Conservation (phyloP, 352 stramenopile species). For the Globisporangium spiculum region DNA sequence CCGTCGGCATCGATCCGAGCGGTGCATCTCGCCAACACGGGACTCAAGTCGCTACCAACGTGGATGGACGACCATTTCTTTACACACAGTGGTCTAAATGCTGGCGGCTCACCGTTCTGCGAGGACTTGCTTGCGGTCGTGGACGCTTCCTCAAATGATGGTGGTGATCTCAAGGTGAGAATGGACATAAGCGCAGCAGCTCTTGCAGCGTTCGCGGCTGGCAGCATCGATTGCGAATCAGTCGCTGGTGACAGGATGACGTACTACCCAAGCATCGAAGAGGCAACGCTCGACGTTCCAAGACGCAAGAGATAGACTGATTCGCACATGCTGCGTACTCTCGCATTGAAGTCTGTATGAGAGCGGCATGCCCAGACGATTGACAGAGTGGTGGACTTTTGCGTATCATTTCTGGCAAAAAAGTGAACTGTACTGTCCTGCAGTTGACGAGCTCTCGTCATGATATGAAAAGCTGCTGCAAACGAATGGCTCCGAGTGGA, state of each 20-base stretch:
- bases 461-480: neutral
- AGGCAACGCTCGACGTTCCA: constrained; percentile 1
- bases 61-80: constrained; percentile 19
- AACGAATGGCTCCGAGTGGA: neutral
- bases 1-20: constrained; percentile 11
- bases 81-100: neutral
- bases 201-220: neutral
- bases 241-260: constrained; percentile 12
- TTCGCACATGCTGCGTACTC: neutral
- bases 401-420: neutral
- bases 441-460: neutral
- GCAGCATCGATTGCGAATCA: constrained; percentile 6
- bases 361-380: neutral
- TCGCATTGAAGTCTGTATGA: neutral
- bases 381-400: neutral
- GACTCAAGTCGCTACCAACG: neutral
- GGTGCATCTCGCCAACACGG: constrained; percentile 12
- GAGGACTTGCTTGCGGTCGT: constrained; percentile 2
- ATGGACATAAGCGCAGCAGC: neutral
- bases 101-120: constrained; percentile 14
- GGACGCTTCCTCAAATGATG: neutral
- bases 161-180: neutral
- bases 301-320: neutral
- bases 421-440: neutral
- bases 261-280: constrained; percentile 18